These are phyloP conservation scores for Blastomyces percursus DNA, from an alignment of 2,329 filamentous ascomycete species.

Conservation along the genomic window DNA sequence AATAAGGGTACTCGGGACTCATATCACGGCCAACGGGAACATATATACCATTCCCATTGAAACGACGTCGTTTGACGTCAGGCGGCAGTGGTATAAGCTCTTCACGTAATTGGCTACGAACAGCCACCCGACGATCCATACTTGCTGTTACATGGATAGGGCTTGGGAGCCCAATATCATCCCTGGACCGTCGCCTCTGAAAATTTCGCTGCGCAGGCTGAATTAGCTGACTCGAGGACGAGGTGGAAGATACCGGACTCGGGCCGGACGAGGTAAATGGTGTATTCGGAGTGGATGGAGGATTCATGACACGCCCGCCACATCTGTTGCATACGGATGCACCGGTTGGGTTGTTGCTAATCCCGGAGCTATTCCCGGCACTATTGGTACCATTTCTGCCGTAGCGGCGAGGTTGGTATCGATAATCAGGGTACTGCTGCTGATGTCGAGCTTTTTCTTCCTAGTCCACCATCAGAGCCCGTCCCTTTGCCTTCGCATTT, in stretches of 20 bases:
- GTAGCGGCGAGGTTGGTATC: conserved; percentile 74
- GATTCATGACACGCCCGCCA: conserved; percentile 40
- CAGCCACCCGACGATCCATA: conserved; percentile 15
- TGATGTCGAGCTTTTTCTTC: conserved; percentile 86
- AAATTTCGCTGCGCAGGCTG: conserved; percentile 16
- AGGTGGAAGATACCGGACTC: conserved; percentile 16
- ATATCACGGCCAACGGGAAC: conserved; percentile 31
- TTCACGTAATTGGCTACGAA: conserved; percentile 22
- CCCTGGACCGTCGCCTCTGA: conserved; percentile 17
- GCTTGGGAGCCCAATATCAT: conserved; percentile 18
- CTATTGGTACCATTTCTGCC: conserved; percentile 43
- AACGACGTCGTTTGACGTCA: conserved; percentile 54
- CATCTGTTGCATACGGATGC: conserved; percentile 33
- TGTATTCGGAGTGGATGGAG: conserved; percentile 33
- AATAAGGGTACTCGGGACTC: conserved; percentile 32
- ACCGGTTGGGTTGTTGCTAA: conserved; percentile 28
- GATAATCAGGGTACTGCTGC: conserved; percentile 82
- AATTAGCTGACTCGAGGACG: conserved; percentile 22
- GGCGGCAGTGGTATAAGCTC: conserved; percentile 36
- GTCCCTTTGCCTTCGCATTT: neutral
- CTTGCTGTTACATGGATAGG: conserved; percentile 19
- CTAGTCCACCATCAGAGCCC: conserved; percentile 30
- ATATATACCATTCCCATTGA: conserved; percentile 38
- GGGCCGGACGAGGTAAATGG: conserved; percentile 30
- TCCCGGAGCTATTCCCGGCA: conserved; percentile 22